Base-by-base conservation (phyloP, 176 grass and related monocot genomes). In the maize (Zea mays) region DNA sequence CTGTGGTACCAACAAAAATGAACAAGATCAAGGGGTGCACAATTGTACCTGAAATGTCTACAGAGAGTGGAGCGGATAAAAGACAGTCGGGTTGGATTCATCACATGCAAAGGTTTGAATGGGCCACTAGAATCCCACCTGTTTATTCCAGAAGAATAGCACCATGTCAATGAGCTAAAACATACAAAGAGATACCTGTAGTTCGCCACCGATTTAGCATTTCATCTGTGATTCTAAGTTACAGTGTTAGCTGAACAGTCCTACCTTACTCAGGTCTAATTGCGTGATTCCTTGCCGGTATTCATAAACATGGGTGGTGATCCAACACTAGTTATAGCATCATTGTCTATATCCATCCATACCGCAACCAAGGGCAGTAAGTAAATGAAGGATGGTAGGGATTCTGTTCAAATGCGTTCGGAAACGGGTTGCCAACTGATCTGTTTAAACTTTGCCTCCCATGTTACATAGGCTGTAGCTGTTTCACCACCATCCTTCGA, bases 101-200 rank as follows among this genome's bases (percentile, higher is more conserved):
- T 94, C 69, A 83, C 75, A 76, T 98, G 95, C 81, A 98, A 88
- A 64, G 95, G 91, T 77, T 98, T 94, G 77, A 98, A 98, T 79
- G 95, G 95, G 33, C 91, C 95, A 62, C 92, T 39, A 21, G 77
- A 80, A 67, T 98, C 95, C 95, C 95, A 98, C 95, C 95, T 98
- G 72, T 74, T 80, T 52, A 87, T 83, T 71, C 13, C 80, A 83
- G 68, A 76, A 72, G 27, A 56, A 56, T 17, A 61, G 35, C 19
- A 49, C 46, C 40, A 39, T 52, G 74, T 17, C 17, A 81, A 54
- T 68, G 61, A 82, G 37, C 15, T 73, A 21, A 9, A 42, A 40
- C 36, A 57, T 43, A 20, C 10, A 65, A 82, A 20, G 27, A 10
- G 17, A 66, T 40, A 58, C 47, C 41, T 67, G 68, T 17, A 58